phyloP scores from a whole-genome alignment of 495 filamentous ascomycete species.

The Tuber calosporum region DNA sequence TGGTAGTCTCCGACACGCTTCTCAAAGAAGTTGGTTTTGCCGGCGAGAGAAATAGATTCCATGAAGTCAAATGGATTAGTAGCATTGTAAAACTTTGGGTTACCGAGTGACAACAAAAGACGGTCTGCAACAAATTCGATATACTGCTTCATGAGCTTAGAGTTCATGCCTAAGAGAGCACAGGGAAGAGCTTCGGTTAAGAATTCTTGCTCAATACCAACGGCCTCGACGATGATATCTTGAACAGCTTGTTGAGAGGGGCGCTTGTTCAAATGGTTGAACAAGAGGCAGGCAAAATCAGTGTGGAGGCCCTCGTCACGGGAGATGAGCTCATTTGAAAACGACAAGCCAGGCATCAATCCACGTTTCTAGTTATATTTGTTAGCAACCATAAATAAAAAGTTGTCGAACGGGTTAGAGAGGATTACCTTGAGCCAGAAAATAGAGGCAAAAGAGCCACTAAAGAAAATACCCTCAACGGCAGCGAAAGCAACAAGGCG shows the following conservation, averaged over 20 bases:
- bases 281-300: conserved; percentile 94
- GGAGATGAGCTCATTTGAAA: conserved; percentile 99
- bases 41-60: conserved; percentile 96
- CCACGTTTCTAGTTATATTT: conserved; percentile 65
- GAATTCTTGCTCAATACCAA: conserved; percentile 95
- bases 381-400: neutral
- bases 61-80: conserved; percentile 99
- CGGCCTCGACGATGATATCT: conserved; percentile 88
- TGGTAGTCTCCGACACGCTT: conserved; percentile 99
- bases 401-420: neutral
- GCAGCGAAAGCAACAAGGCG: conserved; percentile 96
- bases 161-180: conserved; percentile 93
- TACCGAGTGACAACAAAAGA: conserved; percentile 82
- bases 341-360: conserved; percentile 94
- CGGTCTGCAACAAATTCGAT: conserved; percentile 99
- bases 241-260: conserved; percentile 71
- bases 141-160: conserved; percentile 96
- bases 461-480: conserved; percentile 99
- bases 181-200: conserved; percentile 88
- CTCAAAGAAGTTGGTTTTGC: conserved; percentile 99
- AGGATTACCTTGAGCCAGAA: conserved; percentile 81
- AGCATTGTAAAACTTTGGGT: conserved; percentile 83
- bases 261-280: conserved; percentile 88
- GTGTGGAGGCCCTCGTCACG: conserved; percentile 99
- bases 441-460: conserved; percentile 96